phyloP scores from a whole-genome alignment of 2,329 filamentous ascomycete genomes.

The Sarocladium strictum region DNA sequence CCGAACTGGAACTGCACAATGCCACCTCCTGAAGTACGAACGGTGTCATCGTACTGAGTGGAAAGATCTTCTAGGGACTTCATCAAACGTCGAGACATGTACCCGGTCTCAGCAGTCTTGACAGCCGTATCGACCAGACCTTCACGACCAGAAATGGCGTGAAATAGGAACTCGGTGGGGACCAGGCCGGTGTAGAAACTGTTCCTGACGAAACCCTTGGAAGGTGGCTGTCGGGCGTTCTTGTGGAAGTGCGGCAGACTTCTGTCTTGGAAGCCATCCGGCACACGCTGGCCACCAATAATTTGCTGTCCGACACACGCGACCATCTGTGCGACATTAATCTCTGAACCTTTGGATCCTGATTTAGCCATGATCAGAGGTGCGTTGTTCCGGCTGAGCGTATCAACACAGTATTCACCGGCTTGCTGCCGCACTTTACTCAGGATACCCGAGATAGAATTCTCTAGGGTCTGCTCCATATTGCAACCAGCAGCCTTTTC shows the following conservation, averaged over 20 bases:
- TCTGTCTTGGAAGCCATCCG: constrained; percentile 93
- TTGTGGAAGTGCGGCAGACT: constrained; percentile 94
- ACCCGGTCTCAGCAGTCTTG: constrained; percentile 97
- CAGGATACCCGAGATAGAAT: constrained; percentile 82
- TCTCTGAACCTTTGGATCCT: constrained; percentile 92
- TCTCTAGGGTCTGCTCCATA: constrained; percentile 87
- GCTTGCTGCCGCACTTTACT: constrained; percentile 88
- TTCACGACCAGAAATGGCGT: constrained; percentile 97
- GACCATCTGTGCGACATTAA: constrained; percentile 99
- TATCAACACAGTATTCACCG: constrained; percentile 83
- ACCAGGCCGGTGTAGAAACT: constrained; percentile 92
- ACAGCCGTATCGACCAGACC: constrained; percentile 97
- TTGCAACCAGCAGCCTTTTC: constrained; percentile 85
- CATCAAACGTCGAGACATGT: constrained; percentile 98
- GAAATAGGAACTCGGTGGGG: constrained; percentile 93
- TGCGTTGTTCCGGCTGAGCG: constrained; percentile 85
- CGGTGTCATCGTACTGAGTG: constrained; percentile 88
- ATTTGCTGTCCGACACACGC: constrained; percentile 96
- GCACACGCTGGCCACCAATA: constrained; percentile 87
- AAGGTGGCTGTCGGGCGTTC: constrained; percentile 82
- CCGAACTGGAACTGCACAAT: constrained; percentile 98
- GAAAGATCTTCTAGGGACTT: constrained; percentile 95
- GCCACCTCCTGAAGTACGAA: constrained; percentile 79
- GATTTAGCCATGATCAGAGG: constrained; percentile 96
- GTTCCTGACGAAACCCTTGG: constrained; percentile 94